Evolutionary conservation across 129 eudicot species (phyloP), one percentile per base, ranked within the genome.

Genomic region (Centella asiatica): DNA sequence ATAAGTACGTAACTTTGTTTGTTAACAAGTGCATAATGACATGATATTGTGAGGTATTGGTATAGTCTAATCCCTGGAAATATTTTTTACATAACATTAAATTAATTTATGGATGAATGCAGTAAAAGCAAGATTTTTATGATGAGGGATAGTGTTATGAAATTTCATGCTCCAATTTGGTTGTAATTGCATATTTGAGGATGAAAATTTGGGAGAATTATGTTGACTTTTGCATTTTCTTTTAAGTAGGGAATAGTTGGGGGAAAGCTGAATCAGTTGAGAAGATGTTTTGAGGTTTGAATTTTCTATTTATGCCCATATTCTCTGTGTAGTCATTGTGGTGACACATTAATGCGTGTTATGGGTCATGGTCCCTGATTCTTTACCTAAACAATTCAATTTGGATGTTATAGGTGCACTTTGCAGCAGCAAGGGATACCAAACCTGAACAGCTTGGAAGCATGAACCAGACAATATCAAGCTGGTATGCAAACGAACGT

Each of bases 361-460:
- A n/a, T n/a, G n/a, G n/a, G n/a, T n/a, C n/a, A n/a, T n/a, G n/a
- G n/a, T n/a, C n/a, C 54, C 49, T 54, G 26, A 11, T 57, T 68
- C 12, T 27, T 37, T 68, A 33, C 29, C 69, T 31, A 44, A 32
- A 45, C 32, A 19, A 19, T 54, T 49, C 31, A 42, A 33, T 40
- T 53, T 57, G 59, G 72, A 33, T 14, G 15, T 57, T 62, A 54
- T 63, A 90, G 97, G 97, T 90, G 49, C 97, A 90, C 76, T 90
- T 90, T 81, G 95, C 97, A 28, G 97, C 97, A 50, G 97, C 95
- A 48, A 81, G 95, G 80, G 95, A 90, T 79, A 87, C 83, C 61
- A 85, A 84, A 65, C 95, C 95, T 62, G 92, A 80, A 67, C 95
- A 85, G 66, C 68, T 89, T 62, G 86, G 88, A 50, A 78, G 72